phyloP scores from a whole-genome alignment of 371 early-diverging fungal genomes.

The Phascolomyces articulosus region DNA sequence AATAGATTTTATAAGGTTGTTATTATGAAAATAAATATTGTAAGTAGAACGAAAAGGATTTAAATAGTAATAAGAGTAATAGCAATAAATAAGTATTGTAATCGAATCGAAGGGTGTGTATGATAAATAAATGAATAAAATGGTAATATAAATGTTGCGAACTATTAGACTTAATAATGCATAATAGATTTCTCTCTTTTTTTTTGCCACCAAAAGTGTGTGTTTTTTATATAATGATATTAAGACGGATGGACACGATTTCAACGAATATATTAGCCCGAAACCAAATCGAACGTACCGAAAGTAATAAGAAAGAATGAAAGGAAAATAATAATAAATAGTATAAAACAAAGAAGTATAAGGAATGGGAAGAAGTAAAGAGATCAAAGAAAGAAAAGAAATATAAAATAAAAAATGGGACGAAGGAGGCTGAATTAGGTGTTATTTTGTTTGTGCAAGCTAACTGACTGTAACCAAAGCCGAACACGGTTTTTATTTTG shows the following conservation, averaged over 20 bases:
- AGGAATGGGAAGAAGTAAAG: background rate
- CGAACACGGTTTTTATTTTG: too few relatives aligned
- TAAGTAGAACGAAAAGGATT: too few relatives aligned
- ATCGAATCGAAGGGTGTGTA: background rate
- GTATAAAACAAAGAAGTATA: too few relatives aligned
- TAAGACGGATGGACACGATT: background rate
- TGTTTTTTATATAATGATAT: too few relatives aligned
- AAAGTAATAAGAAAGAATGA: background rate
- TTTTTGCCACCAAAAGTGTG: background rate
- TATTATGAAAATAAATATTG: too few relatives aligned
- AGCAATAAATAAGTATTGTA: too few relatives aligned
- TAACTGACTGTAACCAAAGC: too few relatives aligned
- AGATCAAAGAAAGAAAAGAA: background rate
- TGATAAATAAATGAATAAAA: background rate
- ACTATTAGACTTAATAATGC: conserved; percentile 1
- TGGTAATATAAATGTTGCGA: background rate
- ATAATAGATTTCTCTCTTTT: background rate
- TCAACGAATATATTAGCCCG: too few relatives aligned
- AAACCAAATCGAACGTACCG: too few relatives aligned
- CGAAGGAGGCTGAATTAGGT: background rate
- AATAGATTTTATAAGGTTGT: too few relatives aligned
- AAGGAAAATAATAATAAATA: background rate
- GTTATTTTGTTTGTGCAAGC: background rate
- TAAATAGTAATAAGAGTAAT: too few relatives aligned
- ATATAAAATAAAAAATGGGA: conserved; percentile 8